Conservation (phyloP, 2,329 filamentous ascomycete genomes). For the Emericellopsis cladophorae region DNA sequence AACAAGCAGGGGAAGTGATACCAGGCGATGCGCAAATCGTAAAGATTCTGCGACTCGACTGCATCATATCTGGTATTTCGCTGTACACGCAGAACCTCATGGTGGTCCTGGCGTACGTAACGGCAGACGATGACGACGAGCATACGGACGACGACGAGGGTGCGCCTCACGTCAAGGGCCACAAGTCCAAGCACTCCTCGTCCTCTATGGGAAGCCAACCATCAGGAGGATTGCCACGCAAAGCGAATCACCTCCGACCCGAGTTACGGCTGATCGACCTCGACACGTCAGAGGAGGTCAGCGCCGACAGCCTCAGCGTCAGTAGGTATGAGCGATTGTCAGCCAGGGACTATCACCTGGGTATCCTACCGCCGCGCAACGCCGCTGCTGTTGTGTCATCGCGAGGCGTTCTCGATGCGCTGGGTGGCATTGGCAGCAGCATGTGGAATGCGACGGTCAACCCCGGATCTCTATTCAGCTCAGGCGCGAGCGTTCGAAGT, state of each 20-base stretch:
- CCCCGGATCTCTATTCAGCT: conserved; percentile 76
- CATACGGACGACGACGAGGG: conserved; percentile 18
- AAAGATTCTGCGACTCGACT: conserved; percentile 94
- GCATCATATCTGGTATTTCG: conserved; percentile 93
- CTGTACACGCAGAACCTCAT: conserved; percentile 88
- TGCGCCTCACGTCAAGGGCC: conserved; percentile 15
- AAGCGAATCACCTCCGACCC: conserved; percentile 70
- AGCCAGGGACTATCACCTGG: conserved; percentile 84
- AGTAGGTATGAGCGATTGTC: conserved; percentile 79
- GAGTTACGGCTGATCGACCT: conserved; percentile 88
- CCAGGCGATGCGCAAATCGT: conserved; percentile 79
- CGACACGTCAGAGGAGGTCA: conserved; percentile 71
- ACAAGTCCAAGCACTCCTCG: conserved; percentile 28
- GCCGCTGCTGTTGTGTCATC: conserved; percentile 53
- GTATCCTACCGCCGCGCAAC: conserved; percentile 62
- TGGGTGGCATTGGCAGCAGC: conserved; percentile 59
- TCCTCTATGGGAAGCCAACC: conserved; percentile 43
- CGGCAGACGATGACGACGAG: conserved; percentile 57
- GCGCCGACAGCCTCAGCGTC: conserved; percentile 75
- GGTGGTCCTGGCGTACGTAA: conserved; percentile 82
- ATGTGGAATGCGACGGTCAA: conserved; percentile 89
- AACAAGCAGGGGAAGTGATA: conserved; percentile 54
- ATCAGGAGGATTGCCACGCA: conserved; percentile 52
- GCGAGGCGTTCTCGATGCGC: conserved; percentile 62
- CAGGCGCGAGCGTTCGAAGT: conserved; percentile 63